Conservation (phyloP, 1,284 basidiomycete genomes). For the Wallemia mellicola region DNA sequence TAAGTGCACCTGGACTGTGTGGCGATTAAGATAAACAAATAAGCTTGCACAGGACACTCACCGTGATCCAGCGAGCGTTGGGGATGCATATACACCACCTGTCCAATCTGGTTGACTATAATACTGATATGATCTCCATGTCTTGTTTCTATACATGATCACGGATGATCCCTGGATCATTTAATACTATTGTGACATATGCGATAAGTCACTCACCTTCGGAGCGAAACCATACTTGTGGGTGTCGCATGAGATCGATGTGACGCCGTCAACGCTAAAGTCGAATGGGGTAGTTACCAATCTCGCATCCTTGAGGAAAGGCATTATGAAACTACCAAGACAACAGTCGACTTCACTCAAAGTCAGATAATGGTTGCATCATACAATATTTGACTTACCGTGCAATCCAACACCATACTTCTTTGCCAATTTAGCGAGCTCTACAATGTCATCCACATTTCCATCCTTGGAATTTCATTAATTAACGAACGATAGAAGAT, state of each 20-base stretch:
- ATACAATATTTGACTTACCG: slow-evolving; percentile 22
- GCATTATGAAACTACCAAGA: slow-evolving; percentile 67
- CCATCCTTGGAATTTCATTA: slow-evolving; percentile 8
- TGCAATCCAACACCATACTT: slow-evolving; percentile 56
- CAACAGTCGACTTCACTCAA: slow-evolving; percentile 33
- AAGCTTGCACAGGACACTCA: slow-evolving; percentile 16
- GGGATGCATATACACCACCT: slow-evolving; percentile 52
- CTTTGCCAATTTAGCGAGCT: slow-evolving; percentile 43
- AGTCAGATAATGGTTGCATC: neutral
- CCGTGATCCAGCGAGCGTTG: slow-evolving; percentile 65
- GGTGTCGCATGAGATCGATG: slow-evolving; percentile 40
- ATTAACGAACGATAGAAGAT: slow-evolving; percentile 6
- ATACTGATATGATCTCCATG: slow-evolving; percentile 49
- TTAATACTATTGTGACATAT: too few species aligned
- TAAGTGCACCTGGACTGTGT: slow-evolving; percentile 52
- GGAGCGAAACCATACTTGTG: slow-evolving; percentile 45
- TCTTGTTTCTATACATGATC: slow-evolving; percentile 56
- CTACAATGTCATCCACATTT: slow-evolving; percentile 46
- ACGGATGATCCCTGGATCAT: slow-evolving; percentile 87
- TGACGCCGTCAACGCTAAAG: slow-evolving; percentile 66
- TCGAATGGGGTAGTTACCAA: slow-evolving; percentile 32
- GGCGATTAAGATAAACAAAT: neutral
- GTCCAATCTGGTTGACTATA: slow-evolving; percentile 53
- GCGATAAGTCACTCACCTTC: too few species aligned
- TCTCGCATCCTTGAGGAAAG: slow-evolving; percentile 39